Evolutionary conservation across 1,284 basidiomycete species (phyloP).

Genomic region (Rhodotorula sp.): DNA sequence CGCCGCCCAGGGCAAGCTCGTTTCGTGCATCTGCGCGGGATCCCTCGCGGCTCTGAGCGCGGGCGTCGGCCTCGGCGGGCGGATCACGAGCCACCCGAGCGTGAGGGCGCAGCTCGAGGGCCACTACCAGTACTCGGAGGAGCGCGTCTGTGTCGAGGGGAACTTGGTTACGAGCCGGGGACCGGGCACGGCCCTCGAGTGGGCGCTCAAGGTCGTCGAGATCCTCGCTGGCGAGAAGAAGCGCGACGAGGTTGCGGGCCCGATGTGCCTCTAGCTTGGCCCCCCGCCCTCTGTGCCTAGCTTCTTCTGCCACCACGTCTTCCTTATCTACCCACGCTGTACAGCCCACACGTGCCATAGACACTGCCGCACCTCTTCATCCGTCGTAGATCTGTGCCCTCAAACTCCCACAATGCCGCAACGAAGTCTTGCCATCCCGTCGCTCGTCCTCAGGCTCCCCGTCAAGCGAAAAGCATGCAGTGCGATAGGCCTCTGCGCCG

Average conservation of each 20-base stretch:
- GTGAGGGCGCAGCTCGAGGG: constrained; percentile 66
- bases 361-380: neutral
- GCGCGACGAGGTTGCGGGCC: constrained; percentile 65
- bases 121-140: constrained; percentile 77
- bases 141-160: constrained; percentile 71
- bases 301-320: neutral
- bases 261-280: constrained; percentile 66
- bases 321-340: too few species aligned
- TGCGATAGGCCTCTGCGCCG: too few species aligned
- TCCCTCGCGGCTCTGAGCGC: constrained; percentile 66
- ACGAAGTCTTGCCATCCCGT: too few species aligned
- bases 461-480: too few species aligned
- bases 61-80: constrained; percentile 58
- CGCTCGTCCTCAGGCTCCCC: too few species aligned
- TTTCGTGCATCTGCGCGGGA: constrained; percentile 77
- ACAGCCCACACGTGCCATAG: neutral
- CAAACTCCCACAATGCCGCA: neutral
- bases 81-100: constrained; percentile 77
- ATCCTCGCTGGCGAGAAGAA: constrained; percentile 66
- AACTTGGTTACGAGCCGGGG: constrained; percentile 79
- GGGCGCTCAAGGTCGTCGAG: constrained; percentile 72
- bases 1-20: constrained; percentile 59
- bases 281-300: neutral
- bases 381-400: neutral
- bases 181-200: constrained; percentile 72